Evolutionary conservation across 1,139 yeast species (phyloP).

Genomic region (Geotrichum bryndzae): DNA sequence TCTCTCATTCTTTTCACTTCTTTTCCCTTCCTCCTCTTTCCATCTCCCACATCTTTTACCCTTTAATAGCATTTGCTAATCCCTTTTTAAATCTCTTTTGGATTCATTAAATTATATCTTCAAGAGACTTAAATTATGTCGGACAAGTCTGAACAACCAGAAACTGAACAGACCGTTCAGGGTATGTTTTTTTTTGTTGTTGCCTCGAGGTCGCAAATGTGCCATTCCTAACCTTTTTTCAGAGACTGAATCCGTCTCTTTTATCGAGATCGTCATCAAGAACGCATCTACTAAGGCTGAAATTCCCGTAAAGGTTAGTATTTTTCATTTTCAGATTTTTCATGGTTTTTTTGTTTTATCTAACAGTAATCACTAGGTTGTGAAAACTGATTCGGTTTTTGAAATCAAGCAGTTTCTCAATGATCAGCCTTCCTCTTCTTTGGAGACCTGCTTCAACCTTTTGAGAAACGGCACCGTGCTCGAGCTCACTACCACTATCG

Average conservation of each 20-base stretch:
- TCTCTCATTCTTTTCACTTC: neutral
- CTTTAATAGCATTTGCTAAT: neutral
- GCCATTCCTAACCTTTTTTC: neutral
- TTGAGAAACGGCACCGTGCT: slow-evolving; percentile 38
- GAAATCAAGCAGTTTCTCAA: slow-evolving; percentile 57
- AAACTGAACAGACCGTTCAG: slow-evolving; percentile 11
- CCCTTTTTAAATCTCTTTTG: neutral
- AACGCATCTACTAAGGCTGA: slow-evolving; percentile 5
- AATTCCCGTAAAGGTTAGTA: slow-evolving; percentile 7
- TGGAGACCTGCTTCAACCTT: slow-evolving; percentile 53
- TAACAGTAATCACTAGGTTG: slow-evolving; percentile 8
- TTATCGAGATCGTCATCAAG: slow-evolving; percentile 10
- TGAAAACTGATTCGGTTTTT: slow-evolving; percentile 43
- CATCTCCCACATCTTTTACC: neutral
- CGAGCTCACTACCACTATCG: slow-evolving; percentile 28
- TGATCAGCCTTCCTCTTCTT: slow-evolving; percentile 50
- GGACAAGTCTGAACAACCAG: slow-evolving; percentile 12
- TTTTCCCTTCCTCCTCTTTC: neutral
- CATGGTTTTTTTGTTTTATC: neutral
- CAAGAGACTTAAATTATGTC: slow-evolving; percentile 4
- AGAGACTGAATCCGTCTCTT: slow-evolving; percentile 5
- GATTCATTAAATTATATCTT: neutral
- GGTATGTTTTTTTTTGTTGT: neutral
- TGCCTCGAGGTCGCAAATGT: neutral
- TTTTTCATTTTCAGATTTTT: neutral